Percentiles rank a stretch among this genome's conserved stretches.
These are phyloP conservation scores for Agarophyton chilense DNA, from an alignment of 23 red algal genomes.

Conservation along the genomic window DNA sequence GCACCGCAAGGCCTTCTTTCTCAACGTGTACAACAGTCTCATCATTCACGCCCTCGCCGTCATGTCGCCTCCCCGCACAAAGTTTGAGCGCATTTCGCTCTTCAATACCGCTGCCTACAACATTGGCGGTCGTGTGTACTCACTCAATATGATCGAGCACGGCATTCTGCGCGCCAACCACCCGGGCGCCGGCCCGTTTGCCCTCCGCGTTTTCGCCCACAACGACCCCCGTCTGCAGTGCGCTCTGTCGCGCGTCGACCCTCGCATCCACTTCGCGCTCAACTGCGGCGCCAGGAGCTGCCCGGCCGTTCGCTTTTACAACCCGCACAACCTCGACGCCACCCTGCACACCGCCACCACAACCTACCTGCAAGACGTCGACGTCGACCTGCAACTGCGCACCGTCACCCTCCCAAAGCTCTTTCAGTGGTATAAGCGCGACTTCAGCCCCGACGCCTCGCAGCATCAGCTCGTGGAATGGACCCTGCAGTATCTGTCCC, in stretches of 20 bases:
- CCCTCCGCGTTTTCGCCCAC: conserved; percentile 50
- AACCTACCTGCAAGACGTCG: conserved; percentile 52
- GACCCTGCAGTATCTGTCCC: conserved; percentile 39
- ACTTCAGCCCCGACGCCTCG: conserved; percentile 46
- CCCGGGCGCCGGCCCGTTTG: conserved; percentile 73
- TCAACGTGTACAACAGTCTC: conserved; percentile 90
- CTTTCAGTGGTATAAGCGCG: conserved; percentile 81
- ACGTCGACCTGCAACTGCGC: conserved; percentile 37
- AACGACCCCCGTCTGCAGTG: conserved; percentile 52
- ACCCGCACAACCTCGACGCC: conserved; percentile 57
- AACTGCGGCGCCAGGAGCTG: conserved; percentile 92
- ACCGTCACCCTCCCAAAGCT: conserved; percentile 73
- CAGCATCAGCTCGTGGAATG: conserved; percentile 49
- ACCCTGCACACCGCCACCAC: conserved; percentile 61
- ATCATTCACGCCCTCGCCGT: conserved; percentile 79
- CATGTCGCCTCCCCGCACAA: conserved; percentile 46
- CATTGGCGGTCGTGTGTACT: conserved; percentile 85
- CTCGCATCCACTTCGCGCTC: conserved; percentile 89
- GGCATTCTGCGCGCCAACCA: conserved; percentile 82
- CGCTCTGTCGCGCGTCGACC: conserved; percentile 47
- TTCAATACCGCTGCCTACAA: conserved; percentile 75
- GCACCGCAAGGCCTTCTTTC: conserved; percentile 84
- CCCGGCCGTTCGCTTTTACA: conserved; percentile 84
- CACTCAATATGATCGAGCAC: conserved; percentile 88
- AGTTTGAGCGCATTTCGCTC: conserved; percentile 68